Conservation (phyloP, 2,329 filamentous ascomycete species). For the Hypoxylon sp. region DNA sequence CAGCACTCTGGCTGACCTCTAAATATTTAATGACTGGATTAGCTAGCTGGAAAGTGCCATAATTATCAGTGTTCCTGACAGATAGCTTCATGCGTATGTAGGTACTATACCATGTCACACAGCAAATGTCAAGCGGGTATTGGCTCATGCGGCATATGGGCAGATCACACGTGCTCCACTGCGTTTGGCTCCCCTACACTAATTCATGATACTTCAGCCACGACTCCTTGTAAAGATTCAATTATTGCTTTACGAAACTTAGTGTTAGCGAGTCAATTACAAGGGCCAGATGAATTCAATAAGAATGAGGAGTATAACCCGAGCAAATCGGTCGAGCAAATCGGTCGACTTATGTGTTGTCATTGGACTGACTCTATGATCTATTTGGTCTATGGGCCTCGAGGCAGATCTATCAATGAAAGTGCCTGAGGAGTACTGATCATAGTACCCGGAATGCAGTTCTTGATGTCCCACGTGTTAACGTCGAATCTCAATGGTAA, state of each 20-base stretch:
- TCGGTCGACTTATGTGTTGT: conserved; percentile 10
- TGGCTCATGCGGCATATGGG: conserved; percentile 15
- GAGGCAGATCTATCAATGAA: conserved; percentile 25
- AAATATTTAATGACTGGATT: background rate
- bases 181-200: conserved; percentile 18
- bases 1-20: background rate
- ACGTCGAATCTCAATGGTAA: conserved; percentile 15
- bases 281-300: background rate
- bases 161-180: conserved; percentile 28
- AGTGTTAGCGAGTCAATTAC: background rate
- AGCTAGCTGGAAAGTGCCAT: background rate
- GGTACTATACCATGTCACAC: conserved; percentile 23
- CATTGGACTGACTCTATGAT: conserved; percentile 34
- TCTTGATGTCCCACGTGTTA: conserved; percentile 19
- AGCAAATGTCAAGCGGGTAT: conserved; percentile 23
- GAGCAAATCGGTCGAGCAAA: background rate
- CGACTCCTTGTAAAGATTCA: background rate
- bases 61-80: conserved; percentile 18
- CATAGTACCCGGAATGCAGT: conserved; percentile 21
- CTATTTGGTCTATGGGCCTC: conserved; percentile 39
- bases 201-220: conserved; percentile 11
- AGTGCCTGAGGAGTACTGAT: conserved; percentile 26
- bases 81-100: background rate
- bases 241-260: background rate
- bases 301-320: conserved; percentile 1